Evolutionary conservation across 176 grass and related monocot genomes (phyloP).

Genomic region (Zea luxurians): DNA sequence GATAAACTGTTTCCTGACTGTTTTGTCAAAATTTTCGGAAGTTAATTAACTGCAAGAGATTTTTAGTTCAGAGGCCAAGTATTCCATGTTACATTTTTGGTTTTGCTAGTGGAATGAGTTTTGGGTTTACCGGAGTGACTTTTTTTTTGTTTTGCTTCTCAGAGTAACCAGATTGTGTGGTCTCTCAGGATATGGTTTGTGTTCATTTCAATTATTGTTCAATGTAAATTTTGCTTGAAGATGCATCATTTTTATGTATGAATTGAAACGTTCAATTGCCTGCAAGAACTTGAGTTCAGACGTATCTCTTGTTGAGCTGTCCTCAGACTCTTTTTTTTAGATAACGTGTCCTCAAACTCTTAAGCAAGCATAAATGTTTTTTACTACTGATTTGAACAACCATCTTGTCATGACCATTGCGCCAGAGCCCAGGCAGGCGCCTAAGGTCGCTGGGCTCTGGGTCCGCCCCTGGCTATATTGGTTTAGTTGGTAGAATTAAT

Average conservation of each 20-base stretch:
- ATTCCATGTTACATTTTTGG: not conserved
- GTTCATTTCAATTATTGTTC: constrained; percentile 12
- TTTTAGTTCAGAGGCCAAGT: not conserved
- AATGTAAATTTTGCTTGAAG: constrained; percentile 22
- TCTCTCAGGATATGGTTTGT: not conserved
- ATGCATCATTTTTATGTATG: not conserved
- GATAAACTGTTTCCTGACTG: not conserved
- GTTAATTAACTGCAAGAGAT: not conserved
- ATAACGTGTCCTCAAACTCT: not conserved
- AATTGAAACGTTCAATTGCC: not conserved
- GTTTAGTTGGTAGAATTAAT: not conserved
- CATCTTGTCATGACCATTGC: too few species aligned
- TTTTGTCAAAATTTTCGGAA: not conserved
- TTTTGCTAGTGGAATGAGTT: not conserved
- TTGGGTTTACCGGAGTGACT: not conserved
- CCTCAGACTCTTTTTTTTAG: not conserved
- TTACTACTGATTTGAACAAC: not conserved
- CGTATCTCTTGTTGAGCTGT: not conserved
- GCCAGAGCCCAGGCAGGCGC: too few species aligned
- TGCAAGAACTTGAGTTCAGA: not conserved
- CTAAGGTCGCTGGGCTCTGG: too few species aligned
- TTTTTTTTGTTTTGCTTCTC: not conserved
- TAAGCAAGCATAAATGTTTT: not conserved
- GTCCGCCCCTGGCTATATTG: not conserved
- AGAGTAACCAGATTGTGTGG: not conserved